phyloP scores from a whole-genome alignment of 1,284 basidiomycete species.

The Wolfiporia cocos region DNA sequence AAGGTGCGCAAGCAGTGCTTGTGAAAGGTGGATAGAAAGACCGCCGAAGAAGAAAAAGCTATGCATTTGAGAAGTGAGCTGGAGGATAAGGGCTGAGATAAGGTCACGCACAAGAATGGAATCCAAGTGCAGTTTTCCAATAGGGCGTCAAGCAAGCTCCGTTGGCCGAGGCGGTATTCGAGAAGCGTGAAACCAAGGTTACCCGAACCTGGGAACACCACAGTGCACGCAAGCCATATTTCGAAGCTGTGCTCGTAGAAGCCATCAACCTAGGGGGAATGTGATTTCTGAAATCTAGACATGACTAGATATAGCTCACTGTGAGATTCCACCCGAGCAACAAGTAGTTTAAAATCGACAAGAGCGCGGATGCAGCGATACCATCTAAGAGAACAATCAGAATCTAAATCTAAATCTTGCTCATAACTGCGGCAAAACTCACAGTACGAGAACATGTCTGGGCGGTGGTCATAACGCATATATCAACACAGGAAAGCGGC shows the following conservation, averaged over 20 bases:
- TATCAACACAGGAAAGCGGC: too few relatives aligned
- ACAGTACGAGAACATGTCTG: conserved; percentile 86
- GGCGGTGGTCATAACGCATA: conserved; percentile 13
- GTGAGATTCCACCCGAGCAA: conserved; percentile 54
- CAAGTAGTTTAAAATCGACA: conserved; percentile 69
- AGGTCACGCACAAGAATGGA: conserved; percentile 72
- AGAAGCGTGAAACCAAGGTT: conserved; percentile 68
- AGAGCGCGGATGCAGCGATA: conserved; percentile 59
- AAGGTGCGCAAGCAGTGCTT: conserved; percentile 74
- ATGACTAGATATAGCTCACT: conserved; percentile 22
- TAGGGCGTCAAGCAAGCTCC: conserved; percentile 45
- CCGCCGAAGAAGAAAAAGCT: conserved; percentile 87
- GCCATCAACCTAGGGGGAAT: conserved; percentile 35
- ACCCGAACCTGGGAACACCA: conserved; percentile 71
- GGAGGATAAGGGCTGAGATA: background rate
- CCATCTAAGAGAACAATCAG: conserved; percentile 58
- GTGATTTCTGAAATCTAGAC: background rate
- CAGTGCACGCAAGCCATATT: conserved; percentile 70
- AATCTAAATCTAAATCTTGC: background rate
- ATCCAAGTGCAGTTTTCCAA: conserved; percentile 71
- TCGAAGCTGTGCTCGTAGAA: conserved; percentile 71
- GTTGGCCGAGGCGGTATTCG: conserved; percentile 70
- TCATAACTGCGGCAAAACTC: too few relatives aligned
- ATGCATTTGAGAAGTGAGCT: conserved; percentile 9
- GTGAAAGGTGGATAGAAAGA: conserved; percentile 65